Evolutionary conservation across 1,284 basidiomycete genomes (phyloP), one percentile per base, ranked within the genome.

Genomic region (Pseudozyma thailandica): DNA sequence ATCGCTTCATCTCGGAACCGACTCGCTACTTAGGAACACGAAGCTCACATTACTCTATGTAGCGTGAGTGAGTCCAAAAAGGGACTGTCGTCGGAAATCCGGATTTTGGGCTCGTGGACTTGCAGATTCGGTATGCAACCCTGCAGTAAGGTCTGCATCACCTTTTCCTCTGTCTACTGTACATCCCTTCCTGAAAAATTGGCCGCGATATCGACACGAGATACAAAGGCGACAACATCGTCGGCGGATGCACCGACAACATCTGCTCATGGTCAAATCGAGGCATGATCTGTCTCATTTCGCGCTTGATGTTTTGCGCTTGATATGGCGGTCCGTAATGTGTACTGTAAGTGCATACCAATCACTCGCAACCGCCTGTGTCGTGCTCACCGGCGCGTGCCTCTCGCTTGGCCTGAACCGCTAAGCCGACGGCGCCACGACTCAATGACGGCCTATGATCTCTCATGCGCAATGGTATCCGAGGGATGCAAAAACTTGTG

Each of bases 41-140:
- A 16, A n/a, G 33, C 6, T 16, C 13, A 35, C 33, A 35, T 9
- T 7, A n/a, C 6, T 6, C 13, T 16, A 35, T 35, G 5, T n/a
- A n/a, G n/a, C n/a, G n/a, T n/a, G n/a, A n/a, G n/a, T n/a, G n/a
- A n/a, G n/a, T n/a, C n/a, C n/a, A n/a, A n/a, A n/a, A n/a, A n/a
- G 43, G 27, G 12, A 41, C 2, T 15, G 46, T 48, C 46, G 46
- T 48, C 46, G 46, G 46, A 48, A 35, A 37, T 25, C 46, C 46
- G 46, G 16, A 23, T 23, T 12, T 12, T 12, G 23, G 20, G 39
- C 12, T 15, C 10, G 20, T 9, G 13, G 20, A 23, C 18, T 41
- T 21, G 20, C 28, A 27, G 21, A 15, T 13, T 20, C 44, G n/a
- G 30, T 25, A 30, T 31, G 30, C 44, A 31, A 28, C 44, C 27